Evolutionary conservation across 352 stramenopile genomes (phyloP).

Genomic region (Phytopythium litorale): DNA sequence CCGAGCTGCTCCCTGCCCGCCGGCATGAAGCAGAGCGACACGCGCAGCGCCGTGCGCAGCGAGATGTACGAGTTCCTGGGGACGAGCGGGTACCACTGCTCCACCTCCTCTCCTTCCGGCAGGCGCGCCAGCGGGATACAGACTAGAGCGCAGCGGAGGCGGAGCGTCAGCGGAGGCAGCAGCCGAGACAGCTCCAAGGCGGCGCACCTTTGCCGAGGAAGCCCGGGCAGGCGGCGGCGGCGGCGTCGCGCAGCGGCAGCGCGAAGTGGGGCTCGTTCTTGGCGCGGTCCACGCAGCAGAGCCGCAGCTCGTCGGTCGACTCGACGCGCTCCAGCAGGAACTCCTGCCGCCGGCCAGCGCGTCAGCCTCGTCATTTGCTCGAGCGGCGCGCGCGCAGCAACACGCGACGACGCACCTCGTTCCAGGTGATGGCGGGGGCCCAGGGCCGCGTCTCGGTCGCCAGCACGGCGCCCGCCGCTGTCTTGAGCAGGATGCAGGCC

Average conservation of each 20-base stretch:
- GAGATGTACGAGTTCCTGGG: conserved; percentile 41
- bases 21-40: conserved; percentile 69
- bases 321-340: conserved; percentile 68
- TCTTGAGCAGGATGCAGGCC: conserved; percentile 46
- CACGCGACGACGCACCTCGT: conserved; percentile 30
- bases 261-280: conserved; percentile 40
- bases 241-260: conserved; percentile 42
- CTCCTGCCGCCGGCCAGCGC: conserved; percentile 29
- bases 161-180: background rate
- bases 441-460: conserved; percentile 40
- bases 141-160: conserved; percentile 17
- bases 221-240: conserved; percentile 32
- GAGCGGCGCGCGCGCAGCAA: background rate
- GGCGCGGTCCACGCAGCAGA: conserved; percentile 67
- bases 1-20: conserved; percentile 15
- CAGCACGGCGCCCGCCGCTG: conserved; percentile 24
- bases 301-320: conserved; percentile 53
- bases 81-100: conserved; percentile 82
- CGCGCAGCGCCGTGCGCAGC: conserved; percentile 57
- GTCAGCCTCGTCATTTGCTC: background rate
- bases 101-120: conserved; percentile 71
- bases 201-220: conserved; percentile 74
- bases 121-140: conserved; percentile 59
- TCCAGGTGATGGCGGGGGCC: conserved; percentile 39
- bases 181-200: too few relatives aligned